These are phyloP conservation scores for Torulaspora globosa DNA, from an alignment of 1,139 yeast genomes.

Conservation along the genomic window DNA sequence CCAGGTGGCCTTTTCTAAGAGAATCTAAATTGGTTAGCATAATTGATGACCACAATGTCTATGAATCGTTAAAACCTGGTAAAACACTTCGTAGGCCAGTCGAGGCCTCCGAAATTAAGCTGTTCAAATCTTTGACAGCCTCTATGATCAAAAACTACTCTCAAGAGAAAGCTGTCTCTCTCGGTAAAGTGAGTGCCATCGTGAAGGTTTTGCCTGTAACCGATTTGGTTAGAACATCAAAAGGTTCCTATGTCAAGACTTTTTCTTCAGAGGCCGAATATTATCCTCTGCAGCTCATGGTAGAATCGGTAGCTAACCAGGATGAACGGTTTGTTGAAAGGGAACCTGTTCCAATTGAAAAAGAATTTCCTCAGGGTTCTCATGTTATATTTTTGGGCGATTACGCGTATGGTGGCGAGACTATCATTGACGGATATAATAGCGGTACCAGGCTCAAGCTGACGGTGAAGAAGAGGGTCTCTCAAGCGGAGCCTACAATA, in stretches of 20 bases:
- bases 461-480: conserved; percentile 51
- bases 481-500: conserved; percentile 55
- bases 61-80: conserved; percentile 39
- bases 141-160: conserved; percentile 41
- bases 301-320: conserved; percentile 65
- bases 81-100: conserved; percentile 44
- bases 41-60: conserved; percentile 50
- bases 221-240: conserved; percentile 65
- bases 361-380: conserved; percentile 74
- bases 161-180: conserved; percentile 53
- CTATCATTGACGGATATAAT: conserved; percentile 60
- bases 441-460: conserved; percentile 49
- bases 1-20: conserved; percentile 84
- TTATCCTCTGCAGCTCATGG: conserved; percentile 75
- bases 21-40: conserved; percentile 73
- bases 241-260: conserved; percentile 77
- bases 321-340: conserved; percentile 73
- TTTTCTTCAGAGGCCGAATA: conserved; percentile 50
- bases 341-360: conserved; percentile 70
- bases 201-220: conserved; percentile 70
- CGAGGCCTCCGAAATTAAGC: conserved; percentile 42
- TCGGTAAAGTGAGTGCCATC: conserved; percentile 53
- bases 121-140: conserved; percentile 40
- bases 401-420: conserved; percentile 84
- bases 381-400: conserved; percentile 83